These are phyloP conservation scores for Nannochloropsis granulata DNA, from an alignment of 108 stramenopile species.

Conservation along the genomic window DNA sequence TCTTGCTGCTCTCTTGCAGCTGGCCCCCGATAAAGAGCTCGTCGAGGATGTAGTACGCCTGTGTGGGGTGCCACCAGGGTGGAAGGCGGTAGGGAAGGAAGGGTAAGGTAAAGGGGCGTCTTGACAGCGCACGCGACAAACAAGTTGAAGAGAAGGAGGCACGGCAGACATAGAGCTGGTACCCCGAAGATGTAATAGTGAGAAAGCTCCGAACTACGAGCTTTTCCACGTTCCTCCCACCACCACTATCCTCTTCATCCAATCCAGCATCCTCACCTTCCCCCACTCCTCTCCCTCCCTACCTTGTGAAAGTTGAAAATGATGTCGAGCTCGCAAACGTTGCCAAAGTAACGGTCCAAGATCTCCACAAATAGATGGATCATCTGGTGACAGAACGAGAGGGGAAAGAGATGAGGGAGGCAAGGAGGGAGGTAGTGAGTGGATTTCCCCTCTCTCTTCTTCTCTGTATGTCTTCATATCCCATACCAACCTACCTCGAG, in stretches of 20 bases:
- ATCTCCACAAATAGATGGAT: constrained; percentile 99
- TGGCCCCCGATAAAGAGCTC: constrained; percentile 98
- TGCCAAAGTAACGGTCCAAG: constrained; percentile 91
- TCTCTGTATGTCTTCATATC: too few species aligned
- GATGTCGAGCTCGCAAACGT: constrained; percentile 95
- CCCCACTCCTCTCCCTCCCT: not conserved
- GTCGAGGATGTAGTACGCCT: constrained; percentile 75
- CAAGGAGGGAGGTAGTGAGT: not conserved
- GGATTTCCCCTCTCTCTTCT: too few species aligned
- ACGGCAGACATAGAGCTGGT: not conserved
- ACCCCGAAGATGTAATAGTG: not conserved
- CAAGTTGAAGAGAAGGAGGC: not conserved
- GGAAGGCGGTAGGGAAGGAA: too few species aligned
- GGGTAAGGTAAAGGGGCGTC: too few species aligned
- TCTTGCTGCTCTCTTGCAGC: constrained; percentile 50
- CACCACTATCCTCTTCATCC: too few species aligned
- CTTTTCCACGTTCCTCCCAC: not conserved
- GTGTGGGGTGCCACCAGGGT: too few species aligned
- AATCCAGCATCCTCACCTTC: not conserved
- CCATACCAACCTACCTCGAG: constrained; percentile 38
- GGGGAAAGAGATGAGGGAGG: not conserved
- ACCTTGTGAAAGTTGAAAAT: constrained; percentile 98
- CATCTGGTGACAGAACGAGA: constrained; percentile 24
- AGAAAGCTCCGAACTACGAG: not conserved
- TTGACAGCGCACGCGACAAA: not conserved